Evolutionary conservation across 108 stramenopile species (phyloP).

Genomic region (Aureococcus anophagefferens): DNA sequence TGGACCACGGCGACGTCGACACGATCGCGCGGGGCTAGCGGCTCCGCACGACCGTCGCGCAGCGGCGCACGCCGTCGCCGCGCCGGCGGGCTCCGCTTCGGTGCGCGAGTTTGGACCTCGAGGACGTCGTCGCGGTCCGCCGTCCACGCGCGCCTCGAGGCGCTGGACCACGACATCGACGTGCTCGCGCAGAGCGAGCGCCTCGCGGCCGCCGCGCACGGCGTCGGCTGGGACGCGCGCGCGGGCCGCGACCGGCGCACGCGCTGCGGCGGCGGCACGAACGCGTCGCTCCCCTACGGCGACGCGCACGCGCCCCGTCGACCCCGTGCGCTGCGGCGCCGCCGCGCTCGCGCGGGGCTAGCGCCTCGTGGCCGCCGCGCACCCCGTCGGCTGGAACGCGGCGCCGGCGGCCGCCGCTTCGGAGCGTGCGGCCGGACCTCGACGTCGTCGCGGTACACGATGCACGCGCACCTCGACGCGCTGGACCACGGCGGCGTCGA

Average conservation of each 20-base stretch:
- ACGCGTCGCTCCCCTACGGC: no score
- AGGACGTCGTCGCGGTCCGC: constrained; percentile 16
- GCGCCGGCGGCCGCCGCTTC: constrained; percentile 21
- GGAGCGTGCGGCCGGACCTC: constrained; percentile 4
- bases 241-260: no score
- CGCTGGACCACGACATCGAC: constrained; percentile 23
- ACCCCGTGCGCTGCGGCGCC: no score
- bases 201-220: no score
- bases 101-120: constrained; percentile 2
- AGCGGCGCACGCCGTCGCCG: constrained; percentile 15
- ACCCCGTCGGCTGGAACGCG: constrained; percentile 15
- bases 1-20: constrained; percentile 23
- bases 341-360: no score
- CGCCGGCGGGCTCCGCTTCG: constrained; percentile 24
- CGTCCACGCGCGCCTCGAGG: constrained; percentile 14
- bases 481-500: constrained; percentile 22
- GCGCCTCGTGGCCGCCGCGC: constrained; percentile 9
- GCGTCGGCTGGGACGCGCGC: no score
- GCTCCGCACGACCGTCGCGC: no score
- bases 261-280: no score
- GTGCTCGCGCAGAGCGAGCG: constrained; percentile 17
- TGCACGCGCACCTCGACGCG: constrained; percentile 14
- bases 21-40: constrained; percentile 17
- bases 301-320: no score
- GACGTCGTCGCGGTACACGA: constrained; percentile 15